Evolutionary conservation across 148 eudicot genomes (phyloP).

Genomic region (Mesembryanthemum crystallinum): DNA sequence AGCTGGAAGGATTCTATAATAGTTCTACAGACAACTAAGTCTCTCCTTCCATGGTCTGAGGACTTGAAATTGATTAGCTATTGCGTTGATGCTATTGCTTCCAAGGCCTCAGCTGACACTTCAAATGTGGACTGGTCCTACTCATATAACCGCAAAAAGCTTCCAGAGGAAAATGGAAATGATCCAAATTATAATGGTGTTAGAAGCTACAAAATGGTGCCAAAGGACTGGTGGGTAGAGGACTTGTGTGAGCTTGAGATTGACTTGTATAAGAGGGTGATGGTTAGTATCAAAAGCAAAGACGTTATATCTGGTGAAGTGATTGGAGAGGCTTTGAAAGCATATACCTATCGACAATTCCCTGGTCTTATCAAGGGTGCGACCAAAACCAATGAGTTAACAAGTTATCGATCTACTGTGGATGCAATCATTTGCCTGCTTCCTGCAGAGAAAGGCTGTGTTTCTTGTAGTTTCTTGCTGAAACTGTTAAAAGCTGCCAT

Average conservation of each 20-base stretch:
- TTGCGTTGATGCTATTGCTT: constrained; percentile 68
- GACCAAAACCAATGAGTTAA: constrained; percentile 34
- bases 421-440: constrained; percentile 63
- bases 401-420: constrained; percentile 41
- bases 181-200: constrained; percentile 46
- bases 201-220: constrained; percentile 49
- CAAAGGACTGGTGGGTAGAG: constrained; percentile 97
- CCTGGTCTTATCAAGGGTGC: constrained; percentile 62
- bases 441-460: constrained; percentile 71
- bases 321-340: constrained; percentile 86
- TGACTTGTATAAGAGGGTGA: constrained; percentile 57
- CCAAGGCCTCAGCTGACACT: constrained; percentile 69
- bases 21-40: constrained; percentile 72
- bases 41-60: constrained; percentile 63
- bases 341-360: constrained; percentile 58
- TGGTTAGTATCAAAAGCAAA: constrained; percentile 49
- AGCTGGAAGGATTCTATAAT: constrained; percentile 97
- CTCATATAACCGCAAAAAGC: constrained; percentile 70
- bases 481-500: constrained; percentile 68
- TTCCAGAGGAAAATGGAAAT: constrained; percentile 58
- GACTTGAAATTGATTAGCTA: constrained; percentile 64
- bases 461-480: constrained; percentile 82
- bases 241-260: constrained; percentile 85
- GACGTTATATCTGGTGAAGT: constrained; percentile 54
- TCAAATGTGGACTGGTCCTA: constrained; percentile 91